A percentile compares a stretch with the other conserved stretches of the same genome.
Conservation (phyloP, 768 basidiomycete species). For the Tephrocybe rancida region DNA sequence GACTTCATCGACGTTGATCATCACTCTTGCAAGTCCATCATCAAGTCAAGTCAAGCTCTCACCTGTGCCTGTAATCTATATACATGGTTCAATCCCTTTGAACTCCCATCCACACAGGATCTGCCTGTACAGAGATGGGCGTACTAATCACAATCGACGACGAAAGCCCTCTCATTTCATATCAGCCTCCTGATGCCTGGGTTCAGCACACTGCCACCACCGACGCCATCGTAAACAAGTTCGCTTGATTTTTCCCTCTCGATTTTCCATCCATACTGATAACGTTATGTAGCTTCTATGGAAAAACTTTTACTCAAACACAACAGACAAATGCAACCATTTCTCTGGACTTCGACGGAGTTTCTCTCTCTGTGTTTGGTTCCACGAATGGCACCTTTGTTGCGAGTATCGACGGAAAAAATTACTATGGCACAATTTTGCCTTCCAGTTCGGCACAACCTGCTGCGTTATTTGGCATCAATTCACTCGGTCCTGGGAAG, state of each 20-base stretch:
- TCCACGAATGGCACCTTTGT: neutral
- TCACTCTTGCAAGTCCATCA: too few relatives aligned
- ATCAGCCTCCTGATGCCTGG: neutral
- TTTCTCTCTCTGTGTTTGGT: neutral
- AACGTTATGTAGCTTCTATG: neutral
- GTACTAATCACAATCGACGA: conserved; percentile 1
- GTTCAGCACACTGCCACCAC: neutral
- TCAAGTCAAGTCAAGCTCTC: too few relatives aligned
- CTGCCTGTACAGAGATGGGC: too few relatives aligned
- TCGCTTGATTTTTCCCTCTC: neutral
- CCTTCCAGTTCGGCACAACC: neutral
- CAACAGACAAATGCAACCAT: neutral
- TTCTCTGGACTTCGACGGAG: neutral
- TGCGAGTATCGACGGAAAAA: neutral
- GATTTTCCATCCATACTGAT: neutral
- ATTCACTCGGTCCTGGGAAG: neutral
- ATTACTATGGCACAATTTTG: neutral
- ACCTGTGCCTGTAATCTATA: too few relatives aligned
- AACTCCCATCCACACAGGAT: too few relatives aligned
- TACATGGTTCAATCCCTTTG: too few relatives aligned
- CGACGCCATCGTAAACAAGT: neutral
- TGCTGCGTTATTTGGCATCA: neutral
- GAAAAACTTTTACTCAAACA: neutral
- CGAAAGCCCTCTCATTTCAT: conserved; percentile 2
- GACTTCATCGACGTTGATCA: too few relatives aligned